Evolutionary conservation across 306 rosid genomes (phyloP).

Genomic region (Alnus glutinosa): DNA sequence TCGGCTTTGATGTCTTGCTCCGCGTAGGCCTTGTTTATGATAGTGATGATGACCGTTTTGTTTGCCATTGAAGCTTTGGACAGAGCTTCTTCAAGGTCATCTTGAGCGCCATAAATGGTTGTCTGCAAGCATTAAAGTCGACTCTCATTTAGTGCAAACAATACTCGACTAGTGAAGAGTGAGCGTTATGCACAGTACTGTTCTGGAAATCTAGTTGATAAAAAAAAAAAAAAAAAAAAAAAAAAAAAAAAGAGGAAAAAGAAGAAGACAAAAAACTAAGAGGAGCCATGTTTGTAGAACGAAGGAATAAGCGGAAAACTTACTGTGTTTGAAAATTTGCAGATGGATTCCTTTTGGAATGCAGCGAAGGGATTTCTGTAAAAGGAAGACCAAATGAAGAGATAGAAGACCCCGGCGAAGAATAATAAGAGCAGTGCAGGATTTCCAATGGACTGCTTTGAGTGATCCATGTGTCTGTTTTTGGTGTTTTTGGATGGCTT

Average conservation of each 20-base stretch:
- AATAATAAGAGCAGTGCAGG: slow-evolving; percentile 33
- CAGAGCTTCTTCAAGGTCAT: slow-evolving; percentile 47
- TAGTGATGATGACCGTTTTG: slow-evolving; percentile 60
- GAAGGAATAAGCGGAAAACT: not conserved
- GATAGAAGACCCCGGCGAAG: slow-evolving; percentile 31
- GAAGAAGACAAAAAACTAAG: no score
- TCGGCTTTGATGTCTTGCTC: slow-evolving; percentile 44
- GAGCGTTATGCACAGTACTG: no score
- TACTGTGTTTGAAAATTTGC: slow-evolving; percentile 28
- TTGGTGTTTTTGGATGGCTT: no score
- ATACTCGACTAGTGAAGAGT: no score
- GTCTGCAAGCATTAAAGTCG: slow-evolving; percentile 11
- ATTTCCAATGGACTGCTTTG: slow-evolving; percentile 24
- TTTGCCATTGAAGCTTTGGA: slow-evolving; percentile 58
- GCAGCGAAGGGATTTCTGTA: slow-evolving; percentile 19
- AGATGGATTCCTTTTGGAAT: not conserved
- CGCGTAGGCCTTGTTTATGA: slow-evolving; percentile 68
- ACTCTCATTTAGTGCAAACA: no score
- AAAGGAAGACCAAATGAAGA: slow-evolving; percentile 43
- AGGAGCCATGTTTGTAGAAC: not conserved
- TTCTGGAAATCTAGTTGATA: no score
- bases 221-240: no score
- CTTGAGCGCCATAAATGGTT: slow-evolving; percentile 10
- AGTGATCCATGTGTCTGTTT: slow-evolving; percentile 24
- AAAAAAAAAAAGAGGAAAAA: no score